Conservation (phyloP, 106 monocot genomes). For the Iris macrosiphon region DNA sequence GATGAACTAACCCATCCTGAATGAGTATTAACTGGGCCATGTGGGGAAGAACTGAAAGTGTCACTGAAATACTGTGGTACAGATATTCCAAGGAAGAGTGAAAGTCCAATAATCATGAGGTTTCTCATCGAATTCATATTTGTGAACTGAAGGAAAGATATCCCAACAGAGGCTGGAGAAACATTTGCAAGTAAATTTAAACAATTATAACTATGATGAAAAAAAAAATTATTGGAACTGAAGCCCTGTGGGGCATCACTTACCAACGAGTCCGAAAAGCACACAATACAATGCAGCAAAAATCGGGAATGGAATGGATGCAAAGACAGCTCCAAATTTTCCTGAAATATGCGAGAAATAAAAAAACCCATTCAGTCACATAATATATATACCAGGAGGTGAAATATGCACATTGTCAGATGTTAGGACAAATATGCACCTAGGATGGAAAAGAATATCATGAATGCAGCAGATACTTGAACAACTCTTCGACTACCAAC, state of each 20-base stretch:
- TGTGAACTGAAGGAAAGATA: slow-evolving; percentile 84
- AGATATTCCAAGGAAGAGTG: slow-evolving; percentile 85
- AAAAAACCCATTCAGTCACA: slow-evolving; percentile 4
- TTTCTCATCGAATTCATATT: slow-evolving; percentile 93
- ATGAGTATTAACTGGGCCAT: slow-evolving; percentile 58
- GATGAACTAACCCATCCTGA: slow-evolving; percentile 76
- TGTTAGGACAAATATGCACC: slow-evolving; percentile 22
- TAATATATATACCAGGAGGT: neutral
- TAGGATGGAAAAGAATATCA: slow-evolving; percentile 65
- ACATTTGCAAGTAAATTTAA: no score
- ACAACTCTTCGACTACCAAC: slow-evolving; percentile 76
- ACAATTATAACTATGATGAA: no score
- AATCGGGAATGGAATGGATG: slow-evolving; percentile 70
- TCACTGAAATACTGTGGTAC: slow-evolving; percentile 73
- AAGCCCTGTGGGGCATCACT: no score
- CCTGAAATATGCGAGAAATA: slow-evolving; percentile 28
- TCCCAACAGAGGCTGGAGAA: slow-evolving; percentile 69
- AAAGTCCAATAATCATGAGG: slow-evolving; percentile 64
- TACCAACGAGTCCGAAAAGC: slow-evolving; percentile 70
- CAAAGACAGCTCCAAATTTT: slow-evolving; percentile 73
- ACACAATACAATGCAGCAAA: slow-evolving; percentile 69
- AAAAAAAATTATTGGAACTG: no score
- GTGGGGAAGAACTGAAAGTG: slow-evolving; percentile 32
- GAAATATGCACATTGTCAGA: neutral
- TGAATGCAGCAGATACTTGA: slow-evolving; percentile 65